Conservation (phyloP, 805 yeast genomes). For the Saccharomycopsis olivae region DNA sequence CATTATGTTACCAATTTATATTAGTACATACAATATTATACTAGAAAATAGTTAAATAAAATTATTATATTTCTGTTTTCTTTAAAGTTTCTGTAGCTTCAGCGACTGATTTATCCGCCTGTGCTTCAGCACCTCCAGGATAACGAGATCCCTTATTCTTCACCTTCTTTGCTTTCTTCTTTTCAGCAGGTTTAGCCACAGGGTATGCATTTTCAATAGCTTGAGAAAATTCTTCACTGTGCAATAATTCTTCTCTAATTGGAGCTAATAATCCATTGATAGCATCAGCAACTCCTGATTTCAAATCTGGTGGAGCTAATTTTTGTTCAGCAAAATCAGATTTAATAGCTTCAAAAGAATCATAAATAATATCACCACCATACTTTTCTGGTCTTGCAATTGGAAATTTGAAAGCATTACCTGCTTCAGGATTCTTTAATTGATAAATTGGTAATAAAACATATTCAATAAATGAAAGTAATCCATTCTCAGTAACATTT, state of each 20-base stretch:
- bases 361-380: constrained; percentile 83
- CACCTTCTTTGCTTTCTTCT: constrained; percentile 55
- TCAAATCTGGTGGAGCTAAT: constrained; percentile 88
- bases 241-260: constrained; percentile 56
- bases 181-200: constrained; percentile 46
- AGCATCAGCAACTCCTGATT: constrained; percentile 81
- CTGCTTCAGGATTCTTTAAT: constrained; percentile 34
- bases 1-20: too few species aligned
- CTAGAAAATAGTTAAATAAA: too few species aligned
- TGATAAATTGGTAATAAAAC: constrained; percentile 83
- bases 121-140: constrained; percentile 47
- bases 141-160: constrained; percentile 85
- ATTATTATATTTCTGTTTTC: constrained; percentile 28
- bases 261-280: constrained; percentile 78
- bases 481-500: constrained; percentile 80
- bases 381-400: constrained; percentile 92
- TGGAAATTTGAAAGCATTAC: constrained; percentile 46
- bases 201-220: constrained; percentile 80
- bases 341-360: constrained; percentile 56
- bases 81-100: constrained; percentile 30
- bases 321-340: constrained; percentile 61
- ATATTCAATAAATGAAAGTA: constrained; percentile 73
- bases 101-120: constrained; percentile 21
- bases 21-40: too few species aligned
- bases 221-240: constrained; percentile 61